Evolutionary conservation across 352 stramenopile species (phyloP).

Genomic region (Blastocystis sp.): DNA sequence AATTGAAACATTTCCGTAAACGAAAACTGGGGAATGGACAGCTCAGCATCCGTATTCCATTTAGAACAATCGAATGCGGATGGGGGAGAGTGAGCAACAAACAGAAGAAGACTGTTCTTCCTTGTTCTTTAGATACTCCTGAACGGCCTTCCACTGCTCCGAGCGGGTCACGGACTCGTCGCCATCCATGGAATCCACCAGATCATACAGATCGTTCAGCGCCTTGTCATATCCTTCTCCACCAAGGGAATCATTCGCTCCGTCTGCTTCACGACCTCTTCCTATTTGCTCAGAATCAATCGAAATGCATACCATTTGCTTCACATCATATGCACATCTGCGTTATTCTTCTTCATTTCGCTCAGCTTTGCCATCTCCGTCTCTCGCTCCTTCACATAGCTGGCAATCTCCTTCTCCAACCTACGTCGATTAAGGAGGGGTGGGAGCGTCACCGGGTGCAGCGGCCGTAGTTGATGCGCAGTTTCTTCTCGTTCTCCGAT

Average conservation of each 20-base stretch:
- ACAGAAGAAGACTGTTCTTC: background rate
- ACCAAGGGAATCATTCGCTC: conserved; percentile 11
- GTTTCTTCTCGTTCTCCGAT: conserved; percentile 21
- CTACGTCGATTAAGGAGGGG: background rate
- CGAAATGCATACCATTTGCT: conserved; percentile 13
- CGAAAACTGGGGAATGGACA: background rate
- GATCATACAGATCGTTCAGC: background rate
- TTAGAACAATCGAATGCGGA: no score
- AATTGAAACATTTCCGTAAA: background rate
- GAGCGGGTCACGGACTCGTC: background rate
- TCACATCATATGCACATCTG: conserved; percentile 50
- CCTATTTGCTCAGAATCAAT: background rate
- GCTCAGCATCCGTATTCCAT: no score
- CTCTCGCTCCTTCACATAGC: background rate
- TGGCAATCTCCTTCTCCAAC: conserved; percentile 8
- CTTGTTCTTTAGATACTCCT: conserved; percentile 5
- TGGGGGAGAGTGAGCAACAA: background rate
- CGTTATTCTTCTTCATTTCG: conserved; percentile 20
- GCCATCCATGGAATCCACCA: conserved; percentile 5
- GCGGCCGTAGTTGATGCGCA: conserved; percentile 6
- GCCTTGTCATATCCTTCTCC: conserved; percentile 2
- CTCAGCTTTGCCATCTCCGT: background rate
- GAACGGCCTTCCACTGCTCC: background rate
- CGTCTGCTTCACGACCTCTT: conserved; percentile 1
- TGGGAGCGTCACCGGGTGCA: background rate